Evolutionary conservation across 345 rosid genomes (phyloP).

Genomic region (Excoecaria cochinchinensis): DNA sequence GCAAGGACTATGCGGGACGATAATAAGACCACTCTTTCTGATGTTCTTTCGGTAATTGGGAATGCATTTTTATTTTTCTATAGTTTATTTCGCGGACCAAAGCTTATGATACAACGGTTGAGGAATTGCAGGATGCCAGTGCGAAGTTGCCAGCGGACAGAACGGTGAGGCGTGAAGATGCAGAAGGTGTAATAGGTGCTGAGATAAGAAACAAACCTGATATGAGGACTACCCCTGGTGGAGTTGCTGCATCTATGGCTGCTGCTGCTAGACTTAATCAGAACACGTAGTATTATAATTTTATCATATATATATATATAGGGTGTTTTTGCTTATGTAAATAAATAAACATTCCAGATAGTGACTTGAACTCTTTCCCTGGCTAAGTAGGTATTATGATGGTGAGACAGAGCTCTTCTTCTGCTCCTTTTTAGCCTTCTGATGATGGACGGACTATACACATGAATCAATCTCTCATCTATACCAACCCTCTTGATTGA

Average conservation of each 20-base stretch:
- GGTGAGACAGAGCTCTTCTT: too few relatives aligned
- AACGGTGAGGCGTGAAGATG: constrained; percentile 29
- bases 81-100: too few relatives aligned
- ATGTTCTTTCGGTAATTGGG: constrained; percentile 40
- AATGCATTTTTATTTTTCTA: neutral
- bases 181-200: constrained; percentile 29
- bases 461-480: too few relatives aligned
- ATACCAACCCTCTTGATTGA: too few relatives aligned
- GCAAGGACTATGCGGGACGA: constrained; percentile 26
- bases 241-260: constrained; percentile 31
- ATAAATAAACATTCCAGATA: too few relatives aligned
- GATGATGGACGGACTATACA: too few relatives aligned
- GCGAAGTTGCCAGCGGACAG: constrained; percentile 25
- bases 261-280: constrained; percentile 44
- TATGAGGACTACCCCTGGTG: constrained; percentile 30
- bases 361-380: too few relatives aligned
- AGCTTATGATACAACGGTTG: too few relatives aligned
- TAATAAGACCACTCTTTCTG: constrained; percentile 40
- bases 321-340: neutral
- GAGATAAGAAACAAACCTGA: constrained; percentile 27
- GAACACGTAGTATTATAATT: neutral
- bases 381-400: too few relatives aligned
- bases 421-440: too few relatives aligned
- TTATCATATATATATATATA: too few relatives aligned
- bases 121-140: constrained; percentile 25